These are phyloP conservation scores for Cynara cardunculus DNA, from an alignment of 129 eudicot species.

Conservation along the genomic window DNA sequence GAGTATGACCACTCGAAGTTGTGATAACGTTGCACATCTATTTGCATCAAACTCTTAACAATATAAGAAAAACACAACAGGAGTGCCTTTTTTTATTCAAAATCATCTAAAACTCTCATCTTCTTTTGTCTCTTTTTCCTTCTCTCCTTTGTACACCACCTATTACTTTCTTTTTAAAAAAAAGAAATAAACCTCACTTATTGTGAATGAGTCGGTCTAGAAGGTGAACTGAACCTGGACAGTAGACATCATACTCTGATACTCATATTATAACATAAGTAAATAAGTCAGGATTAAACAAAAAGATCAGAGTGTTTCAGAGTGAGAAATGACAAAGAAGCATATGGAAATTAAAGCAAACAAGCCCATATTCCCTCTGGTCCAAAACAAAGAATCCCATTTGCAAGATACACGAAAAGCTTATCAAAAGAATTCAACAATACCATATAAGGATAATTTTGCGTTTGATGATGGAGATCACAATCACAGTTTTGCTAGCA, in stretches of 20 bases:
- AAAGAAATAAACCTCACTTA: background rate
- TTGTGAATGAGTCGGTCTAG: background rate
- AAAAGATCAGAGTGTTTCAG: background rate
- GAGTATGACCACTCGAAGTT: constrained; percentile 2
- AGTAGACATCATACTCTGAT: constrained; percentile 15
- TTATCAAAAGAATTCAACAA: background rate
- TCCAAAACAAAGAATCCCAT: background rate
- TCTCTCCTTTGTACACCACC: constrained; percentile 2
- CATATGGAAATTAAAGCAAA: background rate
- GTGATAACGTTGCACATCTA: constrained; percentile 1
- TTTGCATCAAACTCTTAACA: constrained; percentile 4
- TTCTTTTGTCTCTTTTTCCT: background rate
- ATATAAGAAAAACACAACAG: background rate
- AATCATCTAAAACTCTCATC: background rate
- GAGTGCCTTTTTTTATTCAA: background rate
- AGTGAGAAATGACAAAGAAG: background rate
- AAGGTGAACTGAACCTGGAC: constrained; percentile 21
- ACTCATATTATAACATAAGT: background rate
- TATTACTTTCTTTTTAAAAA: constrained; percentile 4
- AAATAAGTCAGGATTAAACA: background rate
- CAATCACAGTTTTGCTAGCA: background rate
- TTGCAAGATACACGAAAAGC: constrained; percentile 13
- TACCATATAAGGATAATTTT: background rate
- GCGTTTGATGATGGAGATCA: background rate
- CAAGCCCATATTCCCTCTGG: background rate